Base-by-base conservation (phyloP, 257 asterid genomes). In the Solanum pinnatisectum region DNA sequence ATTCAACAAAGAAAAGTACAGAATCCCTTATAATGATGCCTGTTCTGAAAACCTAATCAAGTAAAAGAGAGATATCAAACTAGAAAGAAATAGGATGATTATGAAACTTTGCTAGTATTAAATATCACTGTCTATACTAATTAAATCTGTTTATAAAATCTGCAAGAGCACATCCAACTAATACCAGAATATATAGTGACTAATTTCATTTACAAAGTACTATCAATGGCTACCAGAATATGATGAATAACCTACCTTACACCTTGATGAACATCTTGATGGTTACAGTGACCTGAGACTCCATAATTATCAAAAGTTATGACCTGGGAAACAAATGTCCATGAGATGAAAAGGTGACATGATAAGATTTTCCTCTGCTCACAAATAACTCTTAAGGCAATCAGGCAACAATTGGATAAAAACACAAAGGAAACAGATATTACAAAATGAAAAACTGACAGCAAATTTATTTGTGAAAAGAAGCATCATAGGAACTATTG, bases 241-340 rank as follows among this genome's bases (percentile, higher is more conserved):
- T 59, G 40, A 46, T 30, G 52, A 83, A 78, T 87, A 39, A 89
- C 95, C 89, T 84, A 94, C 99, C 96, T 88, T 52, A 97, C 99
- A 76, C 98, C 99, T 88, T 67, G 93, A 87, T 90, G 88, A 73
- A 93, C 93, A 60, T 93, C 95, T 37, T 92, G 52, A 88, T 94
- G 98, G 88, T 94, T 94, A 90, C 99, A 95, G 90, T 96, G 99
- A 84, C 99, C 99, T 74, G 99, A 97, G 87, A 96, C 94, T 65
- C 99, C 98, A 88, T 92, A 92, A 87, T 88, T 88, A 88, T 97
- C 99, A 89, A 97, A 97, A 36, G 96, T 94, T 90, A 97, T 90
- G 49, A 97, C 91, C 99, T 97, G 92, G 42, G 84, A 83, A 87
- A 63, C 36, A 78, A 83, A 27, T 78, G 59, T 46, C 18, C 49